These are phyloP conservation scores for Angomonas desouzai DNA, from an alignment of 208 protist species.

Conservation along the genomic window DNA sequence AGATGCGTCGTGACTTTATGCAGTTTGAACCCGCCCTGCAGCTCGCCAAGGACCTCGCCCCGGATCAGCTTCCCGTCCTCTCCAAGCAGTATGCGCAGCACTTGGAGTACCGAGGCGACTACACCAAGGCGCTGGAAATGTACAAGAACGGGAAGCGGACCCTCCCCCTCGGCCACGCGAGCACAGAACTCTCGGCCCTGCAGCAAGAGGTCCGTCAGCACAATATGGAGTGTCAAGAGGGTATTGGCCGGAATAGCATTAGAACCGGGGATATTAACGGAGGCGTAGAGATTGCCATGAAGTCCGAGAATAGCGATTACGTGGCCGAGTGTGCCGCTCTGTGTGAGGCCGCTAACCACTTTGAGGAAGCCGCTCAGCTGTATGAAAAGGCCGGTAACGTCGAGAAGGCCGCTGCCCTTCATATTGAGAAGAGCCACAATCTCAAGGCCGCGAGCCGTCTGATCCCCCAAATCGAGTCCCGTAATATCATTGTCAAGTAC, in stretches of 20 bases:
- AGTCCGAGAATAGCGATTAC: slow-evolving; percentile 62
- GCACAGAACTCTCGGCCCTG: slow-evolving; percentile 70
- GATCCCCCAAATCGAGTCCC: slow-evolving; percentile 87
- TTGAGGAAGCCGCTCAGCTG: slow-evolving; percentile 92
- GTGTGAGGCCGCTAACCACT: slow-evolving; percentile 90
- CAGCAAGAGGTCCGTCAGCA: slow-evolving; percentile 70
- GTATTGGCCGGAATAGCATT: slow-evolving; percentile 86
- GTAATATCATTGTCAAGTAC: slow-evolving; percentile 93
- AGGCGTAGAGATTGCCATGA: slow-evolving; percentile 80
- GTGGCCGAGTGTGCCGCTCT: slow-evolving; percentile 91
- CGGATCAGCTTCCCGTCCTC: slow-evolving; percentile 86
- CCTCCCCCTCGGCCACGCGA: slow-evolving; percentile 70
- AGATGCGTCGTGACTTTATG: slow-evolving; percentile 97
- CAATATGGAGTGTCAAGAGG: slow-evolving; percentile 80
- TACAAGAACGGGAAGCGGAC: slow-evolving; percentile 63
- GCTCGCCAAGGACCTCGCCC: slow-evolving; percentile 91
- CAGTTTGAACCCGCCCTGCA: slow-evolving; percentile 95
- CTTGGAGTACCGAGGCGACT: slow-evolving; percentile 95
- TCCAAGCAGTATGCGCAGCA: slow-evolving; percentile 94
- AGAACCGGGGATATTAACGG: slow-evolving; percentile 80
- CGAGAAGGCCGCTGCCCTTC: slow-evolving; percentile 92
- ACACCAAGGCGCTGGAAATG: slow-evolving; percentile 87
- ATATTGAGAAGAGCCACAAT: slow-evolving; percentile 93
- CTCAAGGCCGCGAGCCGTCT: slow-evolving; percentile 82
- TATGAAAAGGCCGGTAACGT: slow-evolving; percentile 91